Base-by-base conservation (phyloP, 345 rosid species). In the Crucihimalaya himalaica region DNA sequence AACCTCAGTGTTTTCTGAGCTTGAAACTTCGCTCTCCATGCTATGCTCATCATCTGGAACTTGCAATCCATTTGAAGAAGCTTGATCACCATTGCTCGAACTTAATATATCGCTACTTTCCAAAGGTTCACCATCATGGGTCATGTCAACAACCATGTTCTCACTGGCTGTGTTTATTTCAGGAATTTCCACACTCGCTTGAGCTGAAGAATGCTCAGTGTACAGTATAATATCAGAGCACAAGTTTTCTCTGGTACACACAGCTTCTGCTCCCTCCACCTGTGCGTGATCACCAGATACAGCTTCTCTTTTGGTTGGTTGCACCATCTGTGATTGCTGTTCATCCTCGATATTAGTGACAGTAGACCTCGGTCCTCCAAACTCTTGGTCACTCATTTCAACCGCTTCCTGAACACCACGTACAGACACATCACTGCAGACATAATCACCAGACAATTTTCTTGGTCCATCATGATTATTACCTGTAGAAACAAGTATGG, bases 11-110 rank as follows among this genome's bases (percentile, higher is more conserved):
- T 75, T 31, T 68, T 59, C 48, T 14, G 79, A 81, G 8, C 69
- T 80, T 78, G 70, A 70, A 66, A 52, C 73, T 54, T 75, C 75
- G 20, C 72, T 81, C 71, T 68, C 79, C 32, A 51, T 48, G 79
- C 74, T 28, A 40, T 37, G 25, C 55, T 75, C 64, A 48, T 82
- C 88, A 54, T 75, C 80, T 57, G 71, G 80, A 76, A 46, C 56
- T 76, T 65, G 62, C 21, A 74, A 51, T 18, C 58, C 62, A 71
- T 48, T 71, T 50, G 77, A 74, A 76, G 69, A 57, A 34, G 67
- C 74, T 66, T 70, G 67, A 68, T 79, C 78, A 42, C 68, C 80
- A 0, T 78, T 69, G 54, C 56, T 59, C 2, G 29, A 72, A 60
- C 70, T 71, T 61, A 68, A 29, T 28, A 28, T 47, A 64, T 46